These are phyloP conservation scores for Albifimbria verrucaria DNA, from an alignment of 2,329 filamentous ascomycete genomes.

Conservation along the genomic window DNA sequence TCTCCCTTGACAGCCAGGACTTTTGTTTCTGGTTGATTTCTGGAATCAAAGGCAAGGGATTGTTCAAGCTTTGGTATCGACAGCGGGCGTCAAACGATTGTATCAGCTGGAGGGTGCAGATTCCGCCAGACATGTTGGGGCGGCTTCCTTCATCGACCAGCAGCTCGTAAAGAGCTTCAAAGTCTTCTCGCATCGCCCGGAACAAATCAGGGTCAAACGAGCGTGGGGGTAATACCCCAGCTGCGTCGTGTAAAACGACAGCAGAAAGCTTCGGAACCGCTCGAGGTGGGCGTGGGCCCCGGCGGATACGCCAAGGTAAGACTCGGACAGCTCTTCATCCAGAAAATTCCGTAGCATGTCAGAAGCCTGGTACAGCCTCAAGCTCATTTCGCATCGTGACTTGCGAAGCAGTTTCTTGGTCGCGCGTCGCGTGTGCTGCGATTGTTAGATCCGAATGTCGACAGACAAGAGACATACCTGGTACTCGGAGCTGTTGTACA, in stretches of 20 bases:
- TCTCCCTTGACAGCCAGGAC: constrained; percentile 37
- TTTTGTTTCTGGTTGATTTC: constrained; percentile 30
- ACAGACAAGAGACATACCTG: constrained; percentile 42
- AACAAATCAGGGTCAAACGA: constrained; percentile 45
- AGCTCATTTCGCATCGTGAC: constrained; percentile 62
- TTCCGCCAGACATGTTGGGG: constrained; percentile 60
- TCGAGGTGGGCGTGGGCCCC: constrained; percentile 66
- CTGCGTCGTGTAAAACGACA: constrained; percentile 62
- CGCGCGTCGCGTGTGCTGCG: constrained; percentile 44
- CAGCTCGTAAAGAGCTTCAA: constrained; percentile 67
- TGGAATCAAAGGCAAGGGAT: constrained; percentile 67
- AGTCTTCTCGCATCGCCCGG: constrained; percentile 63
- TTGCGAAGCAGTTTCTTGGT: constrained; percentile 65
- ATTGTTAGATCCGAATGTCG: constrained; percentile 14
- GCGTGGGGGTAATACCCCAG: constrained; percentile 71
- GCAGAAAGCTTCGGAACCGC: constrained; percentile 66
- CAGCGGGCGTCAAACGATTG: constrained; percentile 62
- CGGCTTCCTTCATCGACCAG: constrained; percentile 60
- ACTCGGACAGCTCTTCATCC: constrained; percentile 65
- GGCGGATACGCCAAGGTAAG: constrained; percentile 60
- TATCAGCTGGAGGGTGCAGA: constrained; percentile 68
- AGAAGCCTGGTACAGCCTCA: constrained; percentile 55
- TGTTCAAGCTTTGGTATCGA: constrained; percentile 55
- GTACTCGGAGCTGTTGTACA: constrained; percentile 58
- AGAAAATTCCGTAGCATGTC: constrained; percentile 64